Base-by-base conservation (phyloP, 2,329 filamentous ascomycete genomes). In the Colletotrichum sp. region DNA sequence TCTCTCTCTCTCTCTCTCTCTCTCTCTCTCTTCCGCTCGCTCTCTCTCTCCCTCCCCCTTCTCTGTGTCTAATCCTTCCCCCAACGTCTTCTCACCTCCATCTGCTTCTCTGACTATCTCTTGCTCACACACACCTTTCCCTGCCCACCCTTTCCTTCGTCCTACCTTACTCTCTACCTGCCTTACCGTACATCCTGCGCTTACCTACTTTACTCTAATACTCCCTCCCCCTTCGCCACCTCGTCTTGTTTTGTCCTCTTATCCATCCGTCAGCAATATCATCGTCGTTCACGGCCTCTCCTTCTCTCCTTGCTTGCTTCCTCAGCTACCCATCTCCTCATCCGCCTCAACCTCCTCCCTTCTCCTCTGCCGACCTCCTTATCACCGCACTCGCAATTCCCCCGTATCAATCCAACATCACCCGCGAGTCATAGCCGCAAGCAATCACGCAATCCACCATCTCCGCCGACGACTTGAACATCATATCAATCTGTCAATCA, bases 91-190 rank as follows among this genome's bases (percentile, higher is more conserved):
- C 78, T 69, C 67, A 74, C 70, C 74, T 77, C 74, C 75, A 73
- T 76, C 75, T 69, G 70, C 66, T 75, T 76, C 75, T 74, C 75
- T 80, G 82, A 78, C 78, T 77, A 78, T 72, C 76, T 75, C 74
- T 76, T 76, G 79, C 75, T 72, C 72, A 68, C 72, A 59, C 65
- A 13, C 59, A 57, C 59, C 18, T 33, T 65, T 79, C 79, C 80
- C 80, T 78, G 79, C 78, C 79, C 78, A 77, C 73, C 69, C 69
- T 59, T 69, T 74, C 62, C 51, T 72, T 68, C 43, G 38, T 71
- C 72, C 55, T 71, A 57, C 75, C 69, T 75, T 66, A 78, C 75
- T 77, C 77, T 71, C 76, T 51, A 51, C 67, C 75, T 74, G 77
- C 72, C 62, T 64, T 63, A 73, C n/a, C 66, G 47, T 57, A 64